Evolutionary conservation across 1,284 basidiomycete genomes (phyloP), one percentile per base, ranked within the genome.

Genomic region (Cryptococcus hybrid): DNA sequence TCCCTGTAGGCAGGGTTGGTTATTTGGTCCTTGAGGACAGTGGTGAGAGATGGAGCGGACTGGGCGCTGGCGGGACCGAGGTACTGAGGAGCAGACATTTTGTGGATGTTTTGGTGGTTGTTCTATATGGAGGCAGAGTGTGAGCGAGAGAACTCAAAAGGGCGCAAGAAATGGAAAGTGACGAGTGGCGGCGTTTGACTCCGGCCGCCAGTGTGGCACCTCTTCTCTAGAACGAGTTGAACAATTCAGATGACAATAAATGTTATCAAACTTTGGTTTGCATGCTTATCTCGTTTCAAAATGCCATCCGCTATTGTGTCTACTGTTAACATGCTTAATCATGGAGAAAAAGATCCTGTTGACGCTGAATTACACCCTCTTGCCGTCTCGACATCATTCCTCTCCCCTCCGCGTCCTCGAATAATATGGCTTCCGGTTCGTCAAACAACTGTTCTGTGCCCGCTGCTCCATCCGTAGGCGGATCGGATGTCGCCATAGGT

Each of bases 1-100:
- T 64, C 67, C 38, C 64, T 50, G 54, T 68, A 53, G 18, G 62
- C 61, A n/a, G 66, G 67, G 38, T 66, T 66, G 6, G 64, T 50
- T 30, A 70, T 52, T 51, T 70, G 68, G 54, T 56, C 57, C 37
- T 58, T 63, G 53, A 56, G 51, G 40, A 62, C 45, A 11, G 60
- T 54, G 5, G 54, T 54, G 8, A 63, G 50, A 15, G 59, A 55
- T 47, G 61, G 56, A 8, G 62, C 51, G 11, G 57, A 15, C 44
- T 61, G 58, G 1, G 59, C 44, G 38, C 52, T 51, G n/a, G 62
- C 60, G 7, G 61, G 61, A 37, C 64, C 64, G 36, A 66, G 60
- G 47, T 66, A 66, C 43, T 66, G 58, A 46, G 62, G 62, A 13
- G 55, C 52, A 35, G 62, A 53, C 62, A 63, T 63, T 38, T 35